A percentile compares a stretch with the other conserved stretches of the same genome.
These are phyloP conservation scores for Sphagnurus paluster DNA, from an alignment of 1,284 basidiomycete species.

Conservation along the genomic window DNA sequence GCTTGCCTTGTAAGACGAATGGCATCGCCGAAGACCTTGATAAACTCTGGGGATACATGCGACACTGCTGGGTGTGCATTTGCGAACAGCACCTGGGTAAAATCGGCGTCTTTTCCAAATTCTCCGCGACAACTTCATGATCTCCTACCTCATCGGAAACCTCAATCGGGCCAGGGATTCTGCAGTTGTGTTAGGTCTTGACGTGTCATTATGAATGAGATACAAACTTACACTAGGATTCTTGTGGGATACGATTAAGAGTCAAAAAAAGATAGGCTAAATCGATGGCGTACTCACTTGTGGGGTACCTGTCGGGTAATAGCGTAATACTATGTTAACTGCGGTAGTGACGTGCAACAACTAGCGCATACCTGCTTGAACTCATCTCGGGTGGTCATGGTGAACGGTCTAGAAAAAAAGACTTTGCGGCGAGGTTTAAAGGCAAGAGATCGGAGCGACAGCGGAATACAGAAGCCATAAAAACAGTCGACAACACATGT, in stretches of 20 bases:
- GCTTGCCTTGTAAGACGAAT: conserved; percentile 80
- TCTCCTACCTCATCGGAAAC: conserved; percentile 69
- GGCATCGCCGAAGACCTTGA: conserved; percentile 88
- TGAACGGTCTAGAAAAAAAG: conserved; percentile 3
- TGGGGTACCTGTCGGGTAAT: conserved; percentile 49
- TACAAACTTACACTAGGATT: conserved; percentile 59
- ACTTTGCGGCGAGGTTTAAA: conserved; percentile 5
- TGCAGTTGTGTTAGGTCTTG: conserved; percentile 23
- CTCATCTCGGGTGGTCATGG: conserved; percentile 18
- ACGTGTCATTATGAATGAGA: conserved; percentile 11
- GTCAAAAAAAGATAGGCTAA: neutral
- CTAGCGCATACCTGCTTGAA: conserved; percentile 20
- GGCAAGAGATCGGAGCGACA: conserved; percentile 15
- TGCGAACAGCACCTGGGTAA: conserved; percentile 54
- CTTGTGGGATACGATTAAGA: conserved; percentile 31
- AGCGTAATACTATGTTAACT: neutral
- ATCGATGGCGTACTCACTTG: conserved; percentile 48
- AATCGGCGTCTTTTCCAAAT: neutral
- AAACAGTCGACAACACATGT: conserved; percentile 20
- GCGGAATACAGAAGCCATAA: conserved; percentile 16
- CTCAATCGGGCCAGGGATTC: conserved; percentile 85
- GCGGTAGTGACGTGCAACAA: neutral
- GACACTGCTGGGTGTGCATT: conserved; percentile 88
- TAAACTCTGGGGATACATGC: conserved; percentile 91
- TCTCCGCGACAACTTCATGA: neutral